Conservation (phyloP, 192 early-diverging fungal genomes). For the Podochytrium sp. region DNA sequence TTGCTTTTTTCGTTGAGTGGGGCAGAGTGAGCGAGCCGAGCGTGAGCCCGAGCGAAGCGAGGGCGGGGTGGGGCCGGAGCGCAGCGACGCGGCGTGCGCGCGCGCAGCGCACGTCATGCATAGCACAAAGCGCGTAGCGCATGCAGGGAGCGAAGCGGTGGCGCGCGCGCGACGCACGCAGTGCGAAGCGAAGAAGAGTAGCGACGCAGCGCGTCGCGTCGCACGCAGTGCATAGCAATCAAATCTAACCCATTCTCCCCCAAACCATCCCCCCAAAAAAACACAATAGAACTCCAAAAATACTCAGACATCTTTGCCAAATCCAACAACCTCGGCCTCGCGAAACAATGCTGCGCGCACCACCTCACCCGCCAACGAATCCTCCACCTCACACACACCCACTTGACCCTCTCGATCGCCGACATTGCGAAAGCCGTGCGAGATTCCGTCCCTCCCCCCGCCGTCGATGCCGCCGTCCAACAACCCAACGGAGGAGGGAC, state of each 20-base stretch:
- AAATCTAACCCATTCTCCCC: too few relatives aligned
- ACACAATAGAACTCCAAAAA: slow-evolving; percentile 46
- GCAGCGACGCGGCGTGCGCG: too few relatives aligned
- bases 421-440: slow-evolving; percentile 70
- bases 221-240: not conserved
- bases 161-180: not conserved
- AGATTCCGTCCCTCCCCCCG: slow-evolving; percentile 3
- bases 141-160: not conserved
- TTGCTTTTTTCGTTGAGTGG: not conserved
- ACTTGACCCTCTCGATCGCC: slow-evolving; percentile 71
- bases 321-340: slow-evolving; percentile 71
- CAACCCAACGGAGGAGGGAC: not conserved
- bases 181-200: not conserved
- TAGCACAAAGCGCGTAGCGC: not conserved
- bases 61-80: not conserved
- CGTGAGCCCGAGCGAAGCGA: not conserved
- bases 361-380: slow-evolving; percentile 60
- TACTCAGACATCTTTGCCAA: slow-evolving; percentile 26
- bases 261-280: too few relatives aligned
- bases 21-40: not conserved
- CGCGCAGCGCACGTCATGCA: too few relatives aligned
- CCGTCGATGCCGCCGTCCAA: slow-evolving; percentile 24
- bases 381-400: slow-evolving; percentile 75
- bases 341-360: slow-evolving; percentile 47
- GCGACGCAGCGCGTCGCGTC: slow-evolving; percentile 34